Conservation (phyloP, 345 rosid species). For the Raphanus raphanistrum region DNA sequence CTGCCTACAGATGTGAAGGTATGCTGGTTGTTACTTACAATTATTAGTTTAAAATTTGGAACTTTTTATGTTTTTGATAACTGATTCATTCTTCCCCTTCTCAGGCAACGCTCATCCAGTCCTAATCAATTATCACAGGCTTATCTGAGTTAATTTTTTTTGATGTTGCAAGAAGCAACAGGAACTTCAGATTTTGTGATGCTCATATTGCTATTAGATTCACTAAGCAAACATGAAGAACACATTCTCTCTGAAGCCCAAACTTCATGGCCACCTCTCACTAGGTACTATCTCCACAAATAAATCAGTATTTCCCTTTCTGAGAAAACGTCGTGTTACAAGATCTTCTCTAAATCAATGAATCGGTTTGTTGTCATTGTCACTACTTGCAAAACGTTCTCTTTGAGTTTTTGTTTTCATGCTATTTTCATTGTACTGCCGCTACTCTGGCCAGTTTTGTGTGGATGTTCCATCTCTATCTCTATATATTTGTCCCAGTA, state of each 20-base stretch:
- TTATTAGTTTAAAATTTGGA: not conserved
- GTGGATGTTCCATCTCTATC: not conserved
- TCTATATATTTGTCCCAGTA: not conserved
- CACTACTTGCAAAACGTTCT: not conserved
- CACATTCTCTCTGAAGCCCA: not conserved
- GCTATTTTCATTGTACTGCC: not conserved
- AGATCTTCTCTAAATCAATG: not conserved
- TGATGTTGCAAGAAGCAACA: no score
- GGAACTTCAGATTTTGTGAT: not conserved
- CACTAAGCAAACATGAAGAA: not conserved
- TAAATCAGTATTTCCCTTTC: not conserved
- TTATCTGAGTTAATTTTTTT: no score
- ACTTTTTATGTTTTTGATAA: not conserved
- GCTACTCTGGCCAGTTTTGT: not conserved
- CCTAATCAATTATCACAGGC: not conserved
- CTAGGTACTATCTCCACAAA: not conserved
- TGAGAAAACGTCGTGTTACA: not conserved
- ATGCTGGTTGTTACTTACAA: not conserved
- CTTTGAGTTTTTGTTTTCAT: not conserved
- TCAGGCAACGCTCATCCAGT: not conserved
- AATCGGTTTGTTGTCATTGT: not conserved
- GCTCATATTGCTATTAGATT: no score
- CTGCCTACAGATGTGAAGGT: not conserved
- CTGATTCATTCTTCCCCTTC: not conserved
- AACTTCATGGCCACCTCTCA: not conserved